Percentiles rank a stretch among this genome's conserved stretches.
Conservation (phyloP, 768 basidiomycete species). For the Psilocybe sp. region DNA sequence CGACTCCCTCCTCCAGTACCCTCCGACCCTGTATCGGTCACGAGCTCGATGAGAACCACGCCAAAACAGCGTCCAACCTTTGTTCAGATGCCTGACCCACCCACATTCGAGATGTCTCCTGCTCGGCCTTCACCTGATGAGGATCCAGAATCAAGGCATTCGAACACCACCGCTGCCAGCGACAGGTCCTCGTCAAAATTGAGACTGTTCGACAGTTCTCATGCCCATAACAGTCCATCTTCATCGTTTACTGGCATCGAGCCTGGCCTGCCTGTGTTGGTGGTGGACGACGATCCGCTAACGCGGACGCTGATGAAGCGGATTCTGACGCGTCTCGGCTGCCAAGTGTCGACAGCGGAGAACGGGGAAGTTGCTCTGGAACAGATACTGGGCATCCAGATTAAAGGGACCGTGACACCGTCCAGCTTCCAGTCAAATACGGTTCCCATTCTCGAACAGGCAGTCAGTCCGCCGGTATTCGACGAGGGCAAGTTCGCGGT, state of each 20-base stretch:
- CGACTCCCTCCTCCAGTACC: too few species aligned
- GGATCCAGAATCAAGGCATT: constrained; percentile 20
- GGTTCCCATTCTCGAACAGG: constrained; percentile 38
- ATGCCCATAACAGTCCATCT: constrained; percentile 35
- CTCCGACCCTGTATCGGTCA: background rate
- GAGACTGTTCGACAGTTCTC: constrained; percentile 35
- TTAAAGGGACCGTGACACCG: constrained; percentile 29
- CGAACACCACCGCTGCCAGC: constrained; percentile 12
- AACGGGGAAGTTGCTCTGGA: constrained; percentile 79
- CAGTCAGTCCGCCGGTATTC: constrained; percentile 13
- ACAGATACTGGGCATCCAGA: constrained; percentile 52
- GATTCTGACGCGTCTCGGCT: constrained; percentile 75
- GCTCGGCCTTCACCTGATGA: constrained; percentile 15
- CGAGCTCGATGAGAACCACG: constrained; percentile 6
- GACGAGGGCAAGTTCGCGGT: constrained; percentile 42
- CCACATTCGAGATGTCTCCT: constrained; percentile 21
- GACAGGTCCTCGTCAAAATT: constrained; percentile 26
- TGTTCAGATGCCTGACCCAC: constrained; percentile 33
- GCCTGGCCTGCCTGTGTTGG: constrained; percentile 60
- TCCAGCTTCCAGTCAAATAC: constrained; percentile 33
- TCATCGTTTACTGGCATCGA: constrained; percentile 42
- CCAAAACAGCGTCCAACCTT: constrained; percentile 32
- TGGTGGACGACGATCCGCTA: constrained; percentile 81
- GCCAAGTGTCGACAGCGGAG: constrained; percentile 75
- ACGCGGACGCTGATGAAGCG: constrained; percentile 82